Base-by-base conservation (phyloP, 208 protist species). In the Wallacemonas collosoma region DNA sequence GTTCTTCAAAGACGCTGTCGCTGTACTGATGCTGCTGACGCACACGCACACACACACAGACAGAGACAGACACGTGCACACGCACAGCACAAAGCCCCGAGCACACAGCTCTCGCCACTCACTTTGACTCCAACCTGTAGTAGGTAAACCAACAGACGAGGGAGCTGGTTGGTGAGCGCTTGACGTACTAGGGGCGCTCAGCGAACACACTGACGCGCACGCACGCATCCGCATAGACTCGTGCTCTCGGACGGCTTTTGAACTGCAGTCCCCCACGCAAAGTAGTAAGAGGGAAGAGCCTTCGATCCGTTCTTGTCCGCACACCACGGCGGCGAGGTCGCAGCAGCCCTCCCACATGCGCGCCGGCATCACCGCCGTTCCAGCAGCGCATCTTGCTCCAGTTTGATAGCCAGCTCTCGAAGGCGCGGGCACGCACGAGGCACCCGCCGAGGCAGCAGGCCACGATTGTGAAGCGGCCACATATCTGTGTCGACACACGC, bases 81-180 rank as follows among this genome's bases (percentile, higher is more conserved):
- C 8, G 7, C 38, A 45, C 57, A 2, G 57, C 36, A 63, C 57
- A 63, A 17, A 60, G 57, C 26, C 26, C 26, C 26, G 26, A 26
- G 26, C 26, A 26, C 26, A 26, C 26, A 26, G 0, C 26, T 81
- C 77, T 77, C 45, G 68, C 72, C 75, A 68, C 69, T 75, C 72
- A 77, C 68, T 77, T 81, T 81, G 72, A 81, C 71, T 77, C 68
- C 72, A 70, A 3, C 38, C 51, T 62, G 71, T 64, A 81, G 57
- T 67, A 60, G 26, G 6, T 26, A 62, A 62, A 43, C 56, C 3
- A 62, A 44, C 72, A 68, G 48, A 81, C 60, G 62, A 71, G 72
- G 77, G 75, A 73, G 68, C 54, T 80, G 76, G 71, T 80, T 76
- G 76, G 76, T 71, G 67, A 76, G 71, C 74, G 76, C 76, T 72